Base-by-base conservation (phyloP, 2,329 filamentous ascomycete genomes). In the Amylocarpus encephaloides region DNA sequence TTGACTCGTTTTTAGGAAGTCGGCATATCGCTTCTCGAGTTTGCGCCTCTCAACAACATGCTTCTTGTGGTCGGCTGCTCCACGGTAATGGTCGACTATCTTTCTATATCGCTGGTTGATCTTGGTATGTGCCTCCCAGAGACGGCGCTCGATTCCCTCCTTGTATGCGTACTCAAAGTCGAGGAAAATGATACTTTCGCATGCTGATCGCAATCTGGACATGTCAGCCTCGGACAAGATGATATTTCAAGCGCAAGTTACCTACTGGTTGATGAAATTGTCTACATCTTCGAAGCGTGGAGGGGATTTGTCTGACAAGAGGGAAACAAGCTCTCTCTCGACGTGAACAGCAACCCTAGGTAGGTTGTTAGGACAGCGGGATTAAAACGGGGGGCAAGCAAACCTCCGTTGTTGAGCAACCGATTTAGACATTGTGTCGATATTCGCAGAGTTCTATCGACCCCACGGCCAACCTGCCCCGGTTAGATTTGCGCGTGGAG, bases 1-100 rank as follows among this genome's bases (percentile, higher is more conserved):
- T 68, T 93, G 88, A 58, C 89, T 86, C 42, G 84, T 85, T 69
- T 92, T 94, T 60, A 97, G 81, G 67, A 95, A 97, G 59, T 82
- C 80, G 50, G 85, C 74, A 67, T 94, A 97, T 56, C 84, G 77
- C 69, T 87, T 91, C 66, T 88, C 85, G 45, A 92, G 73, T 68
- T 90, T 93, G 56, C 91, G 82, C 62, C 81, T 82, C 68, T 81
- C 75, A 11, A 85, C 80, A 5, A 73, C 73, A 53, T 78, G 73
- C 48, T 74, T 74, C 52, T 59, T 65, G 42, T 63, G 61, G 38
- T 67, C 62, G 7, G 71, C 68, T 44, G 71, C 68, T 44, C 72
- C 68, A 54, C 73, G 72, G 43, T 81, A 71, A 58, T 76, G 77
- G 59, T 75, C 73, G 55, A 92, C 72, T 49, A 81, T 74, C 63